Evolutionary conservation across 495 filamentous ascomycete genomes (phyloP).

Genomic region (Hypomontagnella submonticulosa): DNA sequence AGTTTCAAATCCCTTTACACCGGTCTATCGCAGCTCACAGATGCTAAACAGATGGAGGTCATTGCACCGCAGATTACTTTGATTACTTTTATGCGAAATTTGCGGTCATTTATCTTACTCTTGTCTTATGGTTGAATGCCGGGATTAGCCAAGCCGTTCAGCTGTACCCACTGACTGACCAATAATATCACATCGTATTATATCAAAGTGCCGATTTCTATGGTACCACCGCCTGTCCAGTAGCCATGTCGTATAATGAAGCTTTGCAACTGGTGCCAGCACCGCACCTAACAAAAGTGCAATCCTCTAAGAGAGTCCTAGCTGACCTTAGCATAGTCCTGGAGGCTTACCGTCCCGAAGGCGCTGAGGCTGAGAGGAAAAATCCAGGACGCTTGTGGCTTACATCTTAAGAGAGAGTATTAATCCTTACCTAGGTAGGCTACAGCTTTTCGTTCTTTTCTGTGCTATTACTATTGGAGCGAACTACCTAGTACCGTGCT

Average conservation of each 20-base stretch:
- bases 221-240: neutral
- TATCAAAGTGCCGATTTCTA: neutral
- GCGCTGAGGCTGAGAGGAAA: constrained; percentile 26
- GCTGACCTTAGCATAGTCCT: constrained; percentile 15
- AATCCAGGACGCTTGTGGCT: neutral
- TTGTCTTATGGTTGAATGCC: too few species aligned
- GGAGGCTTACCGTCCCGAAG: constrained; percentile 12
- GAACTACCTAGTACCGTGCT: neutral
- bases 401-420: constrained; percentile 18
- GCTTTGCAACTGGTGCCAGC: constrained; percentile 10
- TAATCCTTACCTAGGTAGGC: constrained; percentile 22
- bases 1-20: neutral
- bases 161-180: too few species aligned
- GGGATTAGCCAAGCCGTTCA: too few species aligned
- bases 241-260: constrained; percentile 11
- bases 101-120: too few species aligned
- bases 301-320: constrained; percentile 6
- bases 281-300: constrained; percentile 5
- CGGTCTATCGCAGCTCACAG: too few species aligned
- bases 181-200: neutral
- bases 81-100: too few species aligned
- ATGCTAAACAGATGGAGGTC: too few species aligned
- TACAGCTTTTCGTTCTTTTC: neutral
- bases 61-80: too few species aligned
- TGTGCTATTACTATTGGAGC: neutral